Conservation (phyloP, 257 asterid genomes). For the Solanum sejunctum region DNA sequence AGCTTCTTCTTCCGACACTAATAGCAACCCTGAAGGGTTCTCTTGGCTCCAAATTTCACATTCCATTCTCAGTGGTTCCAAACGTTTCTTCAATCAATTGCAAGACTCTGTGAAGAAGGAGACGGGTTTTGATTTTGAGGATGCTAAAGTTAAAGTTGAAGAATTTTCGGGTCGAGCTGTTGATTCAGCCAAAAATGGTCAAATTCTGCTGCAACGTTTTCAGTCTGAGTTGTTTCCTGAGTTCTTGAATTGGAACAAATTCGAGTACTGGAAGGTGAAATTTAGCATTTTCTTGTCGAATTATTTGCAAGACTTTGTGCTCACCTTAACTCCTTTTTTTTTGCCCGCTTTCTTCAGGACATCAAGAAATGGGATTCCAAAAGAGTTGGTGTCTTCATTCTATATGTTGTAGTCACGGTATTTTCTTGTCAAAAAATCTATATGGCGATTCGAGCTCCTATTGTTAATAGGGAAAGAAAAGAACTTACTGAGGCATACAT, state of each 20-base stretch:
- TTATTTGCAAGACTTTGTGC: background rate
- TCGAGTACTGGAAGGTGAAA: slow-evolving; percentile 89
- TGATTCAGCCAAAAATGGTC: slow-evolving; percentile 23
- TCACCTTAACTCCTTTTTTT: background rate
- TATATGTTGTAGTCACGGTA: slow-evolving; percentile 38
- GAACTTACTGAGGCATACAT: slow-evolving; percentile 82
- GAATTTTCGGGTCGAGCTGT: slow-evolving; percentile 26
- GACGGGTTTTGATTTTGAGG: slow-evolving; percentile 49
- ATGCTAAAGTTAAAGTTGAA: slow-evolving; percentile 17
- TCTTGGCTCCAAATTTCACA: slow-evolving; percentile 60
- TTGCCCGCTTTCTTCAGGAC: slow-evolving; percentile 33
- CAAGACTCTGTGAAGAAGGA: slow-evolving; percentile 64
- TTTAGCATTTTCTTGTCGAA: background rate
- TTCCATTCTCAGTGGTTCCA: slow-evolving; percentile 51
- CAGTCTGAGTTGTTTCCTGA: slow-evolving; percentile 47
- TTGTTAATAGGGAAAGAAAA: slow-evolving; percentile 52
- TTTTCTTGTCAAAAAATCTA: slow-evolving; percentile 51
- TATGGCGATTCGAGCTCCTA: slow-evolving; percentile 65
- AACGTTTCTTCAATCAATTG: slow-evolving; percentile 46
- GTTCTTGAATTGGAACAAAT: slow-evolving; percentile 66
- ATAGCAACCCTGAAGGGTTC: slow-evolving; percentile 41
- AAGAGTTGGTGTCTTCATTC: slow-evolving; percentile 54
- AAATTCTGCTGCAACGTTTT: slow-evolving; percentile 24
- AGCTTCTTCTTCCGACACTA: slow-evolving; percentile 37
- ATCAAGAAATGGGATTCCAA: slow-evolving; percentile 69